Evolutionary conservation across 108 stramenopile genomes (phyloP).

Genomic region (Skeletonema marinoi): DNA sequence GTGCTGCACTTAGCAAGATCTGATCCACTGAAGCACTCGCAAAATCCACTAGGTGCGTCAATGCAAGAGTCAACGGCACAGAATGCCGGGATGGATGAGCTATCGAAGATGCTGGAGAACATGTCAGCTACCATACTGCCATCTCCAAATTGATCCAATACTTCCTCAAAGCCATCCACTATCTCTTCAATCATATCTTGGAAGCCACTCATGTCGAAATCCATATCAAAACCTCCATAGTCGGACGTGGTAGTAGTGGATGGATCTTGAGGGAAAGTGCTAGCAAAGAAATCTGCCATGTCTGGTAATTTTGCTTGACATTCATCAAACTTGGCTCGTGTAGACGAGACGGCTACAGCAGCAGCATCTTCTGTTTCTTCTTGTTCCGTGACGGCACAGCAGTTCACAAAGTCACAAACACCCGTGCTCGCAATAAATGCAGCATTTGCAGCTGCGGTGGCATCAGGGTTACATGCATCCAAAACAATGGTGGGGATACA

Average conservation of each 20-base stretch:
- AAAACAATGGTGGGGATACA: not conserved
- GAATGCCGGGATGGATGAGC: slow-evolving; percentile 12
- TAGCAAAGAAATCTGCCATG: not conserved
- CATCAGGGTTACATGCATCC: not conserved
- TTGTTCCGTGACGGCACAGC: not conserved
- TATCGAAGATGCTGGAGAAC: slow-evolving; percentile 12
- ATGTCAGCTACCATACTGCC: not conserved
- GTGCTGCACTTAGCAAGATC: slow-evolving; percentile 14
- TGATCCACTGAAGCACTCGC: slow-evolving; percentile 23
- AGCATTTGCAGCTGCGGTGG: not conserved
- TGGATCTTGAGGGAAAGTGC: not conserved
- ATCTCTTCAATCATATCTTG: not conserved
- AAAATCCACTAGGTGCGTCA: slow-evolving; percentile 7
- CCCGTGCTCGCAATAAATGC: not conserved
- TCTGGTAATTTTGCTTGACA: not conserved
- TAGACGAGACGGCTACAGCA: not conserved
- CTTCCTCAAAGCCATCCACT: slow-evolving; percentile 1
- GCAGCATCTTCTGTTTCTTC: not conserved
- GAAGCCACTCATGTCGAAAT: not conserved
- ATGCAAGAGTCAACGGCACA: slow-evolving; percentile 1
- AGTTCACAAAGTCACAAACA: not conserved
- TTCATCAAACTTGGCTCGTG: not conserved
- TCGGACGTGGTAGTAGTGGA: not conserved
- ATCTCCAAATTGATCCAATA: slow-evolving; percentile 8
- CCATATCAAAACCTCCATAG: not conserved